Percentiles rank a stretch among this genome's conserved stretches.
phyloP scores from a whole-genome alignment of 345 rosid species.

The Acer negundo region DNA sequence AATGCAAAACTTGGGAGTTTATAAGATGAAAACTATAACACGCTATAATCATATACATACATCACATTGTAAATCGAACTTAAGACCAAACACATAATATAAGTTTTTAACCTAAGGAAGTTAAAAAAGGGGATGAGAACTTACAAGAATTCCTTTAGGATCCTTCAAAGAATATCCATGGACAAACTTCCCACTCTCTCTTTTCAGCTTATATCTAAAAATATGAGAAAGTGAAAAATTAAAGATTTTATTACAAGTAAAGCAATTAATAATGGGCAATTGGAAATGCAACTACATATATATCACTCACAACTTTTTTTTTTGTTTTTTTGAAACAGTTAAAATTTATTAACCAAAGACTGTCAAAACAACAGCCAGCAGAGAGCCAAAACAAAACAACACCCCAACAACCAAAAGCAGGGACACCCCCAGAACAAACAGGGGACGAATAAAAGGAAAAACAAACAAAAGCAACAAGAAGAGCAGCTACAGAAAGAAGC shows the following conservation, averaged over 20 bases:
- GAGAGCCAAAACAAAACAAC: too few relatives aligned
- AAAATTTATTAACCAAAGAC: too few relatives aligned
- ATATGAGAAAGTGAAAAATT: background rate
- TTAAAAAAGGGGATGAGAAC: slow-evolving; percentile 27
- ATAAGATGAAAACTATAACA: too few relatives aligned
- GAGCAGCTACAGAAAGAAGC: too few relatives aligned
- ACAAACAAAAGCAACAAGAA: too few relatives aligned
- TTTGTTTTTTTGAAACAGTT: too few relatives aligned
- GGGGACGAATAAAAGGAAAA: too few relatives aligned
- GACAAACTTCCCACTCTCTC: slow-evolving; percentile 93
- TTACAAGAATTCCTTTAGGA: slow-evolving; percentile 91
- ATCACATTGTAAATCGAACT: background rate
- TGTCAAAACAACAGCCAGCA: too few relatives aligned
- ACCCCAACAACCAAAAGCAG: too few relatives aligned
- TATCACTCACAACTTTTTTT: too few relatives aligned
- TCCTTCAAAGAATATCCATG: slow-evolving; percentile 76
- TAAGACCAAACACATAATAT: background rate
- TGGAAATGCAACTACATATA: background rate
- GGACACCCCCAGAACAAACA: too few relatives aligned
- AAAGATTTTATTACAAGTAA: background rate
- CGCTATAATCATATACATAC: background rate
- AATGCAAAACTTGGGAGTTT: too few relatives aligned
- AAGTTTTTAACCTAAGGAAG: background rate
- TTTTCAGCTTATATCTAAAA: slow-evolving; percentile 59
- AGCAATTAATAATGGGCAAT: background rate